Base-by-base conservation (phyloP, 495 filamentous ascomycete species). In the Sordaria brevicollis region DNA sequence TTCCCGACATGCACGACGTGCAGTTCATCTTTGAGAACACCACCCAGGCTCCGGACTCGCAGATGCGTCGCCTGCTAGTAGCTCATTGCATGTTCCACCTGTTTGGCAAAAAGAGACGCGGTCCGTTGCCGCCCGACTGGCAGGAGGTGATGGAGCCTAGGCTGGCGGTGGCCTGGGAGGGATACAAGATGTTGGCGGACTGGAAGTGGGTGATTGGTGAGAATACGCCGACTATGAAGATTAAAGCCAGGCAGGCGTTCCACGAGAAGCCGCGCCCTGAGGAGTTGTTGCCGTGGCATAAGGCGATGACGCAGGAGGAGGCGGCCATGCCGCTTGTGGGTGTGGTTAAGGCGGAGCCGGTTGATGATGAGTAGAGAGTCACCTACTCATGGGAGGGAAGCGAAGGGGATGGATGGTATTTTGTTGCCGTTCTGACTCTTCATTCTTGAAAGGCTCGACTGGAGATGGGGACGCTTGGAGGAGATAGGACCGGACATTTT, bases 191-290 rank as follows among this genome's bases (percentile, higher is more conserved):
- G 77, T 71, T 79, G 4, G 34, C 34, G 43, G 77, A 79, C 25
- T 79, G 77, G 77, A 65, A 66, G 37, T 79, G 74, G 77, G n/a
- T 29, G 39, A 76, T 77, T 49, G 74, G 73, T 11, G 31, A 35
- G 15, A 75, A 75, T 31, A 71, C 72, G 1, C 76, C 76, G 15
- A 71, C 67, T 6, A 79, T 79, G 77, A 71, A 68, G 31, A 71
- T 79, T 33, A 74, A 74, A 66, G n/a, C 69, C 0, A 66, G 76
- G 1, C 29, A 36, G 31, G 65, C 70, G 35, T 79, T 79, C 54
- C 72, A 79, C n/a, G 77, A 79, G 54, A 62, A 62, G 49, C 49
- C 49, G 10, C 2, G 49, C 2, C 49, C 49, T 11, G 49, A 62
- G 49, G 49, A 62, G 25, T 0, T 62, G 49, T 2, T 62, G 49